Evolutionary conservation across 1,284 basidiomycete species (phyloP), one percentile per base, ranked within the genome.

Genomic region (Stygiomarasmius scandens): DNA sequence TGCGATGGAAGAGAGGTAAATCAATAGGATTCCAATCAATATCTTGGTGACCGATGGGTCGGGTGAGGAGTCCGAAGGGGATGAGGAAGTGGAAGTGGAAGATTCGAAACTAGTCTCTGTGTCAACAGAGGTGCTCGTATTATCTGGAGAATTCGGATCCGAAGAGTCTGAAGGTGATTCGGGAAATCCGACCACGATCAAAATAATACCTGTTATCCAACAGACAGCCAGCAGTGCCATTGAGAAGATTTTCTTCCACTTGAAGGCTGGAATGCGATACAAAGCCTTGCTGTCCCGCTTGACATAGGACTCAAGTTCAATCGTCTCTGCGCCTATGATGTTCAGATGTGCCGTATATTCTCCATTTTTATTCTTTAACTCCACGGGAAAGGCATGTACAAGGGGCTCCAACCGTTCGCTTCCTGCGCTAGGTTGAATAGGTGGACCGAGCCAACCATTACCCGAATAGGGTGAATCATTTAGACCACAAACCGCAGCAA

Each of bases 371-470:
- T 38, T 27, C 3, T 32, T 22, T 19, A 50, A 23, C 8, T 45
- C 45, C 19, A 64, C 52, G 8, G 67, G 65, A 27, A 67, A 61
- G 20, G 67, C 63, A 12, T 58, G 64, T 19, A 61, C 64, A 12
- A 67, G 54, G 9, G 66, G 58, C 25, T 67, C 59, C 2, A 69
- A 49, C 23, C 66, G 56, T 51, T 68, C 66, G 20, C 56, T 61
- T 19, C 65, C 66, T 36, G 54, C 64, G 19, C 25, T 45, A 2
- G 65, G 66, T 10, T 49, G 34, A 12, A 67, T 62, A 3, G 66
- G 67, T 32, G 47, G 46, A 2, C 66, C 66, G 11, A 65, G 57
- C 67, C 67, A 69, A 4, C 63, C 54, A 41, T 64, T 58, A 4
- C 50, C 54, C 3, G 43, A 27, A 0, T 56, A 54, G 1, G 34